A percentile compares a stretch with the other conserved stretches of the same genome.
Conservation (phyloP, 148 eudicot species). For the Fallopia convolvulus region DNA sequence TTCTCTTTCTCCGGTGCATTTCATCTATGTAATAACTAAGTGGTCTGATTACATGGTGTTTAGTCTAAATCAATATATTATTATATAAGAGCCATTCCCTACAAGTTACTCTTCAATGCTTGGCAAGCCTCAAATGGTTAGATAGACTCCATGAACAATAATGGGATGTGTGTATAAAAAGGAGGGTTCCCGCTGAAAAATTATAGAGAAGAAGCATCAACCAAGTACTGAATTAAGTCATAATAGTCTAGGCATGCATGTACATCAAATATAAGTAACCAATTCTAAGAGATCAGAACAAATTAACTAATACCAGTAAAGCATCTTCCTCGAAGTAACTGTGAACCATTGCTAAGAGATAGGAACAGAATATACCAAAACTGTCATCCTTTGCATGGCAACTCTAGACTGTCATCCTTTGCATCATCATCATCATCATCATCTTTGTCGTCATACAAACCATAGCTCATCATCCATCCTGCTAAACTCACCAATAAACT, state of each 20-base stretch:
- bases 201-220: background rate
- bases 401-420: background rate
- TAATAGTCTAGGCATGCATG: background rate
- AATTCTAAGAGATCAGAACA: no score
- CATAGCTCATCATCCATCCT: slow-evolving; percentile 14
- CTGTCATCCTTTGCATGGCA: background rate
- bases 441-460: background rate
- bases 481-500: background rate
- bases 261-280: background rate
- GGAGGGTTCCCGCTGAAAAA: background rate
- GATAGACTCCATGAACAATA: no score
- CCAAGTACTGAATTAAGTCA: no score
- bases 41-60: no score
- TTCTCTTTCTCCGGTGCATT: no score
- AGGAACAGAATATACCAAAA: background rate
- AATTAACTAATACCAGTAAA: background rate
- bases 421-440: background rate
- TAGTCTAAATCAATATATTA: no score
- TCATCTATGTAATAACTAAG: no score
- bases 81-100: no score
- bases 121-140: no score
- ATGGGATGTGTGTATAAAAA: no score
- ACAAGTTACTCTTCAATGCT: no score
- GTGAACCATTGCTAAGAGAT: background rate
- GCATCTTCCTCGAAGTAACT: no score